These are phyloP conservation scores for Clonostachys solani DNA, from an alignment of 2,329 filamentous ascomycete genomes.

Conservation along the genomic window DNA sequence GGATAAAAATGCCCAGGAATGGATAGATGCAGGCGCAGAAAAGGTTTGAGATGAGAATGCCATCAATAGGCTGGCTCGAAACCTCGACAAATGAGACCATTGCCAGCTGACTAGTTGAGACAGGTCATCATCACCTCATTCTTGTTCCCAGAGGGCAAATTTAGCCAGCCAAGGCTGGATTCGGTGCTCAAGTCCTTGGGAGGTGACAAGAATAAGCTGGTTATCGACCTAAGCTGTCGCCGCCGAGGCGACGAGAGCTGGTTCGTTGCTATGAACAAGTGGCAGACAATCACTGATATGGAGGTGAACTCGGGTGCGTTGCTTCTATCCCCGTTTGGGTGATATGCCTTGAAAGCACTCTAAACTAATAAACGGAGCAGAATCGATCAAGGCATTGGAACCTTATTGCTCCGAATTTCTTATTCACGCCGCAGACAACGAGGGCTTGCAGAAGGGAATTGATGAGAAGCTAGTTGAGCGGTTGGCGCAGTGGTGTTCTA, in stretches of 20 bases:
- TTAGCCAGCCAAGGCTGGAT: slow-evolving; percentile 73
- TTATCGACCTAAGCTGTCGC: slow-evolving; percentile 93
- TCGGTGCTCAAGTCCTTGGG: slow-evolving; percentile 69
- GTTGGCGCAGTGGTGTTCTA: slow-evolving; percentile 80
- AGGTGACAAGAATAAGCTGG: slow-evolving; percentile 74
- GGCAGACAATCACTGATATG: slow-evolving; percentile 97
- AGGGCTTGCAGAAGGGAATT: slow-evolving; percentile 87
- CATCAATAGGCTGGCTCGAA: too few species aligned
- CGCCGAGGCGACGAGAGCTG: slow-evolving; percentile 67
- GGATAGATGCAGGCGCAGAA: slow-evolving; percentile 84
- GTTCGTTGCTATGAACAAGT: slow-evolving; percentile 99
- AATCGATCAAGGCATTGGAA: slow-evolving; percentile 74
- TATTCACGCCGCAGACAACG: slow-evolving; percentile 95
- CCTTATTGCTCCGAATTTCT: slow-evolving; percentile 96
- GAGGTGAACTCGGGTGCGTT: slow-evolving; percentile 75
- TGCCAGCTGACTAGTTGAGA: slow-evolving; percentile 8
- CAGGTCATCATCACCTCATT: slow-evolving; percentile 97
- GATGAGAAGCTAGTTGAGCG: slow-evolving; percentile 77
- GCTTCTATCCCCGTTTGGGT: not conserved
- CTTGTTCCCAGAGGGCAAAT: slow-evolving; percentile 80
- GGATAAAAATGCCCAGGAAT: slow-evolving; percentile 75
- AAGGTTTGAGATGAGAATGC: slow-evolving; percentile 53
- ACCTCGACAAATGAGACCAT: not conserved
- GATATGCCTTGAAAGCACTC: not conserved
- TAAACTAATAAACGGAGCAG: slow-evolving; percentile 35